These are phyloP conservation scores for Chalaropsis ovoidea DNA, from an alignment of 2,329 filamentous ascomycete genomes.

Conservation along the genomic window DNA sequence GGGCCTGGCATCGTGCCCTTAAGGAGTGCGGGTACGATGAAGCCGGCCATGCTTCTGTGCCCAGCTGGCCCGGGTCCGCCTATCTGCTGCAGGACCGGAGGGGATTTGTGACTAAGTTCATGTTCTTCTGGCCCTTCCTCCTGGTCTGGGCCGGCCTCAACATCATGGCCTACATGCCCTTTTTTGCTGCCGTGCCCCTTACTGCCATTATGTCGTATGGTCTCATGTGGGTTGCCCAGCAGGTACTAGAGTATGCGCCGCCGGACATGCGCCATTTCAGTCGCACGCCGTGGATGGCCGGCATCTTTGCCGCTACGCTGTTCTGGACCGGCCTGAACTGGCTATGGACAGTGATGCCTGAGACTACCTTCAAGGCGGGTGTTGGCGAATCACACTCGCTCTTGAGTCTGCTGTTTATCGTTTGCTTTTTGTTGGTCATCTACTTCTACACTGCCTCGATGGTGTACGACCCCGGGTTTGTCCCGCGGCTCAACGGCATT, in stretches of 20 bases:
- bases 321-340: constrained; percentile 73
- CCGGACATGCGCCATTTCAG: constrained; percentile 83
- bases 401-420: constrained; percentile 64
- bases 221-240: constrained; percentile 67
- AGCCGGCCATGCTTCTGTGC: constrained; percentile 59
- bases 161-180: constrained; percentile 60
- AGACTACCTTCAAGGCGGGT: constrained; percentile 38
- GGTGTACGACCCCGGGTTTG: constrained; percentile 80
- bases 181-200: constrained; percentile 67
- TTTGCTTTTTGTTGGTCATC: constrained; percentile 53
- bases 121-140: constrained; percentile 80
- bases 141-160: constrained; percentile 62
- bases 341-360: constrained; percentile 58
- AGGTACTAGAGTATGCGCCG: constrained; percentile 71
- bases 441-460: constrained; percentile 88
- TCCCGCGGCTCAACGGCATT: constrained; percentile 81
- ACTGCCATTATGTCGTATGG: constrained; percentile 55
- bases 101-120: constrained; percentile 69
- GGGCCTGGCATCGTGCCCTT: constrained; percentile 73
- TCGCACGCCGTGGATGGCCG: constrained; percentile 85
- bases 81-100: constrained; percentile 67
- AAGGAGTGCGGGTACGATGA: constrained; percentile 74
- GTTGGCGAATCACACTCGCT: constrained; percentile 47
- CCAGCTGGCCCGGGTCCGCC: constrained; percentile 62
- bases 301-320: constrained; percentile 79